Conservation (phyloP, 192 early-diverging fungal genomes). For the Podila epigama region DNA sequence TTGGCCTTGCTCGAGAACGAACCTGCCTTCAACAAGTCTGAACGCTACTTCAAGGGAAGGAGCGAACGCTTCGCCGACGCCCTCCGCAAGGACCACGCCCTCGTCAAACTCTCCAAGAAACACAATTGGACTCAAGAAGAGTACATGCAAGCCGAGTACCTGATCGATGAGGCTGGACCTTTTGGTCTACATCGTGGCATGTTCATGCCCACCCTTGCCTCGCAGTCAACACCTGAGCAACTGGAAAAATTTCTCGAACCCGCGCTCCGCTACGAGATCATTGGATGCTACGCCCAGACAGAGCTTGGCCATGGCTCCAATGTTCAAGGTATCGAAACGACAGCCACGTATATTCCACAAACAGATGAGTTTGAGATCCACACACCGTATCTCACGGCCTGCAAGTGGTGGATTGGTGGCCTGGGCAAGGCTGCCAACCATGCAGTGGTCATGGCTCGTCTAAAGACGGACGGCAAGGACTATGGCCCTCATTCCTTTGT, state of each 20-base stretch:
- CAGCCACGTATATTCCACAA: conserved; percentile 80
- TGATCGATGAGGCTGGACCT: conserved; percentile 61
- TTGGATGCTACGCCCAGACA: conserved; percentile 88
- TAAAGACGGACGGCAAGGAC: conserved; percentile 77
- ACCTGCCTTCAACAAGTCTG: conserved; percentile 75
- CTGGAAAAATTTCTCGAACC: conserved; percentile 75
- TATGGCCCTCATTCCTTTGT: conserved; percentile 81
- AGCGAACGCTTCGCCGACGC: conserved; percentile 69
- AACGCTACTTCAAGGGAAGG: conserved; percentile 74
- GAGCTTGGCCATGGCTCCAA: conserved; percentile 84
- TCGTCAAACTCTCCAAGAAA: conserved; percentile 62
- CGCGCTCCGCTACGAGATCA: conserved; percentile 75
- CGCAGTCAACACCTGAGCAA: conserved; percentile 79
- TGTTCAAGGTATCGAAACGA: conserved; percentile 88
- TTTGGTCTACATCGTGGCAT: conserved; percentile 78
- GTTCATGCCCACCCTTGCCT: conserved; percentile 82
- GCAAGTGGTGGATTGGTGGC: conserved; percentile 91
- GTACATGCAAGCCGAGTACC: conserved; percentile 51
- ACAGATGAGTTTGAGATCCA: conserved; percentile 90
- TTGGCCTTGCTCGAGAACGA: conserved; percentile 67
- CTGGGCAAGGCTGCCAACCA: conserved; percentile 81
- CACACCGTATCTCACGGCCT: conserved; percentile 74
- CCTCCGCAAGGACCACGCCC: conserved; percentile 66
- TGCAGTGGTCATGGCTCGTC: conserved; percentile 84
- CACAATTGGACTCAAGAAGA: conserved; percentile 60